Evolutionary conservation across 768 basidiomycete species (phyloP).

Genomic region (Collybiopsis confluens): DNA sequence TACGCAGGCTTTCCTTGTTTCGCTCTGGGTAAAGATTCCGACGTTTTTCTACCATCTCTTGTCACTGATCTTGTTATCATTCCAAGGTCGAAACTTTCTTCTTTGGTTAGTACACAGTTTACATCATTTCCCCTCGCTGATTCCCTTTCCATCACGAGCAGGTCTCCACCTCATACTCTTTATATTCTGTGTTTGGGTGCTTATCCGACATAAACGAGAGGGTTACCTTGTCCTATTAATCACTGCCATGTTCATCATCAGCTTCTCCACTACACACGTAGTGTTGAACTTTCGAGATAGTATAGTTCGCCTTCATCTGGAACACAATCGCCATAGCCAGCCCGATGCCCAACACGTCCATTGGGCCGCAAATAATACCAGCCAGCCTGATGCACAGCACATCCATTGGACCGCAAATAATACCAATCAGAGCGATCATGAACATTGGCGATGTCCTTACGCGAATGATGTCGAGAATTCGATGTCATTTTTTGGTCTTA

Average conservation of each 20-base stretch:
- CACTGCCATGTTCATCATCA: neutral
- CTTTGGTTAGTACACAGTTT: neutral
- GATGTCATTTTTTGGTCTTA: slow-evolving; percentile 65
- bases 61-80: neutral
- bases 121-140: too few relatives aligned
- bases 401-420: too few relatives aligned
- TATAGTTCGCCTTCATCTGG: neutral
- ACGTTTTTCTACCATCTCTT: neutral
- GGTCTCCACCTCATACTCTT: neutral
- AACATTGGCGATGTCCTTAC: neutral
- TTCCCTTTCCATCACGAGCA: neutral
- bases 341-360: too few relatives aligned
- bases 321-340: too few relatives aligned
- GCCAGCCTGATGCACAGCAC: too few relatives aligned
- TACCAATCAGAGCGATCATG: neutral
- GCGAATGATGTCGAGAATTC: slow-evolving; percentile 68
- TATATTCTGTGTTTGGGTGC: neutral
- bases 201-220: neutral
- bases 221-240: neutral
- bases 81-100: neutral
- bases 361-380: too few relatives aligned
- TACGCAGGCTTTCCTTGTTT: neutral
- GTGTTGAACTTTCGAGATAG: neutral
- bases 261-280: neutral
- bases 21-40: neutral